phyloP scores from a whole-genome alignment of 768 basidiomycete species.

The Boletus sp. region DNA sequence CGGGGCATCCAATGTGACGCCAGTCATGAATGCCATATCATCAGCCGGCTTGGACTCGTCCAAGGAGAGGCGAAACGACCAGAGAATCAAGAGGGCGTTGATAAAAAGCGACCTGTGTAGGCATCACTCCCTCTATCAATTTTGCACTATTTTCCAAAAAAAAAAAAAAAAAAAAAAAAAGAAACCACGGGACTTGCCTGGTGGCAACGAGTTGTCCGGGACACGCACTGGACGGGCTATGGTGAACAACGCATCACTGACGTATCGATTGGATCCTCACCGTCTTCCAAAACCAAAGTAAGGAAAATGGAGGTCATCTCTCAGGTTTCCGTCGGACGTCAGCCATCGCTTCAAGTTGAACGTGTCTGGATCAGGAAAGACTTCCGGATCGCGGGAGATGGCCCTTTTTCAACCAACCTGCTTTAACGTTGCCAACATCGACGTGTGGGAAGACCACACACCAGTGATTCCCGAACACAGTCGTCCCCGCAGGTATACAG shows the following conservation, averaged over 20 bases:
- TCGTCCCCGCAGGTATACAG: slow-evolving; percentile 18
- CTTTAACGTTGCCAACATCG: neutral
- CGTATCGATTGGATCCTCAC: slow-evolving; percentile 4
- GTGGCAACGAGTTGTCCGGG: slow-evolving; percentile 54
- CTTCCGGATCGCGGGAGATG: slow-evolving; percentile 35
- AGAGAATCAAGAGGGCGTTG: slow-evolving; percentile 56
- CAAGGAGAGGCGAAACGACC: slow-evolving; percentile 51
- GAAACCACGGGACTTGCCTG: slow-evolving; percentile 27
- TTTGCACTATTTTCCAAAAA: neutral
- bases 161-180: too few relatives aligned
- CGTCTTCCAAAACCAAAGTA: slow-evolving; percentile 51
- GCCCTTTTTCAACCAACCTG: slow-evolving; percentile 17
- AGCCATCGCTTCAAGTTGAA: slow-evolving; percentile 37
- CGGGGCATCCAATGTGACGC: slow-evolving; percentile 18
- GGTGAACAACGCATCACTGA: neutral
- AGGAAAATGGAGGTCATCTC: slow-evolving; percentile 45
- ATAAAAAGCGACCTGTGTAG: slow-evolving; percentile 53
- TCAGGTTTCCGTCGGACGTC: slow-evolving; percentile 21
- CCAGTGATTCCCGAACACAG: slow-evolving; percentile 18
- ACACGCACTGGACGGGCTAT: slow-evolving; percentile 40
- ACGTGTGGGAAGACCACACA: neutral
- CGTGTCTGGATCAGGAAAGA: slow-evolving; percentile 35
- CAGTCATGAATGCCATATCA: slow-evolving; percentile 48
- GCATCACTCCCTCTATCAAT: neutral
- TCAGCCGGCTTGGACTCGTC: slow-evolving; percentile 52